Conservation (phyloP, 441 rosid genomes). For the Jatropha podagrica region DNA sequence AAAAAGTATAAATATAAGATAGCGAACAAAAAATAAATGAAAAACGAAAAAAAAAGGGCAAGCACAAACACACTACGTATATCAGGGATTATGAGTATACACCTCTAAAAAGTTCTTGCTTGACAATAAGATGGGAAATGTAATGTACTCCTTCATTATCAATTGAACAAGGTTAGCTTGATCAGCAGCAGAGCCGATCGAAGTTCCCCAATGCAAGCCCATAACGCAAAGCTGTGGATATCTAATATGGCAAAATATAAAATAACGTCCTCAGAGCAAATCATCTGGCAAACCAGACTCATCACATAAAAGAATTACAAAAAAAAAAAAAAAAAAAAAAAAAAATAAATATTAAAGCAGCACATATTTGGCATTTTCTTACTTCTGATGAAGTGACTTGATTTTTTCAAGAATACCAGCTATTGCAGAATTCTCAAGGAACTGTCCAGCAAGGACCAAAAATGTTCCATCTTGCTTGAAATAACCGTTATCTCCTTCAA, state of each 20-base stretch:
- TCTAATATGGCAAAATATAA: slow-evolving; percentile 40
- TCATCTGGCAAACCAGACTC: slow-evolving; percentile 7
- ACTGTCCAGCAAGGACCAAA: slow-evolving; percentile 56
- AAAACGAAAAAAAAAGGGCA: neutral
- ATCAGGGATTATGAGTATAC: too few relatives aligned
- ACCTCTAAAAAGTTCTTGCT: slow-evolving; percentile 62
- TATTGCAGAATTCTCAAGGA: slow-evolving; percentile 35
- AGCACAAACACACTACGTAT: too few relatives aligned
- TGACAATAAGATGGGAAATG: slow-evolving; percentile 70
- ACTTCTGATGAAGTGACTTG: slow-evolving; percentile 81
- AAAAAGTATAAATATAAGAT: neutral
- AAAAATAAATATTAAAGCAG: neutral
- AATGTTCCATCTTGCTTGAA: slow-evolving; percentile 49
- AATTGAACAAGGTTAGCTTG: slow-evolving; percentile 43
- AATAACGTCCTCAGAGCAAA: slow-evolving; percentile 15
- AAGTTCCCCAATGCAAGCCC: slow-evolving; percentile 54
- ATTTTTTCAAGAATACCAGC: slow-evolving; percentile 53
- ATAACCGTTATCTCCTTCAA: slow-evolving; percentile 33
- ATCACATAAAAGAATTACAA: neutral
- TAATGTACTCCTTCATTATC: slow-evolving; percentile 64
- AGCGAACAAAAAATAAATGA: neutral
- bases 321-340: neutral
- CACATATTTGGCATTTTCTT: slow-evolving; percentile 20
- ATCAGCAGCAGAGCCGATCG: slow-evolving; percentile 42
- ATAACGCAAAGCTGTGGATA: slow-evolving; percentile 58